These are phyloP conservation scores for Aspergillus nomiae DNA, from an alignment of 2,329 filamentous ascomycete species.

Conservation along the genomic window DNA sequence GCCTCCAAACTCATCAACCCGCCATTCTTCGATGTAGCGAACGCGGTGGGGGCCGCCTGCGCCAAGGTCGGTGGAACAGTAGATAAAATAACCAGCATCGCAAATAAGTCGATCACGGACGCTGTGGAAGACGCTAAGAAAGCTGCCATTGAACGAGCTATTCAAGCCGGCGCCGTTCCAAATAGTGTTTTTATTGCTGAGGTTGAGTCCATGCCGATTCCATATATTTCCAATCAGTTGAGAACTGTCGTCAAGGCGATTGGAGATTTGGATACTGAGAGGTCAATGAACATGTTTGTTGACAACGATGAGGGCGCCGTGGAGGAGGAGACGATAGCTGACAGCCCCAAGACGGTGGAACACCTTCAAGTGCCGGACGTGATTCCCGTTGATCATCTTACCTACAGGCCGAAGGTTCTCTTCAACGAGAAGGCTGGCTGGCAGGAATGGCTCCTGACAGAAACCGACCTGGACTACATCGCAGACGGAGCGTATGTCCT, in stretches of 20 bases:
- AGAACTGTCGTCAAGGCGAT: constrained; percentile 34
- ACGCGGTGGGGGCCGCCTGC: constrained; percentile 66
- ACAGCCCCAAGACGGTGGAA: no score
- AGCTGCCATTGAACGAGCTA: not conserved
- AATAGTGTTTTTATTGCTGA: constrained; percentile 42
- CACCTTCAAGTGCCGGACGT: not conserved
- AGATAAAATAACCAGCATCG: not conserved
- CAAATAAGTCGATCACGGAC: not conserved
- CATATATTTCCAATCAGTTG: constrained; percentile 37
- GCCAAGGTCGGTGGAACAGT: constrained; percentile 53
- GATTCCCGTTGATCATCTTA: constrained; percentile 19
- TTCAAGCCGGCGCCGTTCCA: constrained; percentile 28
- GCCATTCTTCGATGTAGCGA: constrained; percentile 54
- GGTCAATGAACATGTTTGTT: constrained; percentile 26
- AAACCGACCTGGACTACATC: constrained; percentile 16
- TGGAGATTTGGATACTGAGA: constrained; percentile 22
- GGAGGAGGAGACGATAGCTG: not conserved
- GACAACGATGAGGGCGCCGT: not conserved
- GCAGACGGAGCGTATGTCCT: constrained; percentile 18
- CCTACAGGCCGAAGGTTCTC: constrained; percentile 21
- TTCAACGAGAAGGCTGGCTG: constrained; percentile 7
- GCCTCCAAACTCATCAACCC: not conserved
- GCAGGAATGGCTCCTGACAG: constrained; percentile 16
- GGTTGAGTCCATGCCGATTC: constrained; percentile 40
- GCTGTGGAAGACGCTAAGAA: not conserved